Evolutionary conservation across 257 asterid genomes (phyloP).

Genomic region (Schizonepeta tenuifolia): DNA sequence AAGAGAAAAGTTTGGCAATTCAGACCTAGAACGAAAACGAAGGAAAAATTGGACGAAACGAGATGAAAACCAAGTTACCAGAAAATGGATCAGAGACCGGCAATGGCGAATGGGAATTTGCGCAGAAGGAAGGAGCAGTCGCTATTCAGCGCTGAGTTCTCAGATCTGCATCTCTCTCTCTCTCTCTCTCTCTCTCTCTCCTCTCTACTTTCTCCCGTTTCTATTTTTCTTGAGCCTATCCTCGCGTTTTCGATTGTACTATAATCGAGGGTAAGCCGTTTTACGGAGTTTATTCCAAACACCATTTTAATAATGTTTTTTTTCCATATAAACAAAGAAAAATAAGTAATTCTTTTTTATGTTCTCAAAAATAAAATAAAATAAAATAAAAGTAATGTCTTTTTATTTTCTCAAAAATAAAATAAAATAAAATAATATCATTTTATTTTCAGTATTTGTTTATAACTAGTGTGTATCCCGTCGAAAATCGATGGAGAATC

Average conservation of each 20-base stretch:
- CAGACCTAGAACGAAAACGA: constrained; percentile 36
- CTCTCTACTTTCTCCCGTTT: neutral
- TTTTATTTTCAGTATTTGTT: too few relatives aligned
- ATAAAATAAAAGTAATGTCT: too few relatives aligned
- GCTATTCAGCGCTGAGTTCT: neutral
- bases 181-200: neutral
- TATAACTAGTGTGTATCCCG: too few relatives aligned
- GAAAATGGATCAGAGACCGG: constrained; percentile 26
- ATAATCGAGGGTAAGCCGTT: too few relatives aligned
- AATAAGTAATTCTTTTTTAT: too few relatives aligned
- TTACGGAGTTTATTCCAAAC: too few relatives aligned
- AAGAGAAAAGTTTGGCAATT: constrained; percentile 1
- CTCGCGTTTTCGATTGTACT: neutral
- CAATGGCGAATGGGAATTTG: constrained; percentile 11
- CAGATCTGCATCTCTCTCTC: constrained; percentile 38
- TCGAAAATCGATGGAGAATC: too few relatives aligned
- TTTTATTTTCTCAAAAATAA: too few relatives aligned
- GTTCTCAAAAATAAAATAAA: too few relatives aligned
- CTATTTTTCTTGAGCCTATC: neutral
- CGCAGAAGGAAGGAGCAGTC: constrained; percentile 27
- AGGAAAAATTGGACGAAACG: neutral
- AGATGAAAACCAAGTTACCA: constrained; percentile 25
- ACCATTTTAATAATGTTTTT: too few relatives aligned
- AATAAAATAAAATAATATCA: too few relatives aligned
- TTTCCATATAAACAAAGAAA: too few relatives aligned